Evolutionary conservation across 352 stramenopile genomes (phyloP), one percentile per base, ranked within the genome.

Genomic region (Globisporangium megalacanthum): DNA sequence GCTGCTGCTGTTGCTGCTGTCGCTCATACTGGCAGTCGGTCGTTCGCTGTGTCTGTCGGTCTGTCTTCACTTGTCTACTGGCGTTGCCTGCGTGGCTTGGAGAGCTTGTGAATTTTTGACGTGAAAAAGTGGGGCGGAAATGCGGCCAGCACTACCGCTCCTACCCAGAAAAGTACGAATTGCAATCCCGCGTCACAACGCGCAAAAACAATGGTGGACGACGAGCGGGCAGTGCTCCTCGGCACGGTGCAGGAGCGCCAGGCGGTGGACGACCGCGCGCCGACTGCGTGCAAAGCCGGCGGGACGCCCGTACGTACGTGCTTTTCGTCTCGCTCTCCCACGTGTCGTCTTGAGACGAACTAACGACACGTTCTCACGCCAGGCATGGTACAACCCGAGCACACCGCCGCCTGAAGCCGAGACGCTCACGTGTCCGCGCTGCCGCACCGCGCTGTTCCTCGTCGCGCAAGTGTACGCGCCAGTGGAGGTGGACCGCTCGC

Each of bases 381-480:
- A 88, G 78, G 80, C 75, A 52, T 90, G 75, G 70, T 90, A 85
- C 53, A 49, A 41, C 44, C 61, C 39, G 14, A 52, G 56, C 22
- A 35, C 73, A 33, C 65, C 72, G n/a, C 69, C 76, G n/a, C 49
- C 61, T 6, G 70, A 86, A 14, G 65, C 73, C 1, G 49, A 49
- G 6, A 61, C 41, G 39, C 73, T 94, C 31, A 56, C 52, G 31
- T 94, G 84, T 52, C 57, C 77, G 33, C 80, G 81, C 44, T 94
- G 84, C 49, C 58, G 62, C 45, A 76, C 79, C 1, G 33, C 60
- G 0, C 56, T 94, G 36, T 94, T 86, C 35, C 59, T 92, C 25
- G 76, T 94, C 39, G 76, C 72, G 6, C 77, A 87, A 75, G 74
- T 94, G 49, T 94, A 92, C 41, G 82, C 84, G 48, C 82, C 84